These are phyloP conservation scores for Hymenoscyphus fructigenus DNA, from an alignment of 2,329 filamentous ascomycete genomes.

Conservation along the genomic window DNA sequence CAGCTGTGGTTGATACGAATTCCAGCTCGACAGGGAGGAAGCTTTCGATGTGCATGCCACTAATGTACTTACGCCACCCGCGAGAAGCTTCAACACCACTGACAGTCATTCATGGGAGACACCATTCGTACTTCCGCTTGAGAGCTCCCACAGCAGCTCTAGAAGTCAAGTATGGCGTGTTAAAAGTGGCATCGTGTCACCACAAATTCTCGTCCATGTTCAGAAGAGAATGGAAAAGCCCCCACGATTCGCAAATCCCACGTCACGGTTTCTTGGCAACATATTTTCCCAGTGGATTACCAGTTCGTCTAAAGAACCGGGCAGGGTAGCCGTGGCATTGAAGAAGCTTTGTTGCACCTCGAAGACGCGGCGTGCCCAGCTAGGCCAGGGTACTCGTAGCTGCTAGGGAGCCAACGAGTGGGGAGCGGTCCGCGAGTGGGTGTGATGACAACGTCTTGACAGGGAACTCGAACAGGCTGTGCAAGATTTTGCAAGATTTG, in stretches of 20 bases:
- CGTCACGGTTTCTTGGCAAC: background rate
- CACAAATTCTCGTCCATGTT: background rate
- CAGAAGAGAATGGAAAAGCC: background rate
- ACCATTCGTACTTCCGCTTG: background rate
- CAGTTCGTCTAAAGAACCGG: background rate
- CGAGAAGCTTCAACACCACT: constrained; percentile 4
- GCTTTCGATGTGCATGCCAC: constrained; percentile 5
- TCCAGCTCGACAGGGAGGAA: constrained; percentile 14
- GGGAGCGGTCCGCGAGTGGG: background rate
- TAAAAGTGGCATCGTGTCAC: background rate
- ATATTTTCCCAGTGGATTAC: too few relatives aligned
- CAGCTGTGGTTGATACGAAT: background rate
- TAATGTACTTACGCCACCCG: constrained; percentile 6
- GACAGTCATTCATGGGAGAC: background rate
- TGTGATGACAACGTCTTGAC: constrained; percentile 15
- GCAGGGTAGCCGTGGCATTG: background rate
- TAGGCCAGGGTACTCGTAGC: background rate
- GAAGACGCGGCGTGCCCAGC: background rate
- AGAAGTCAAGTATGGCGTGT: background rate
- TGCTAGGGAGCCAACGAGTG: background rate
- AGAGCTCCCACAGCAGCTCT: background rate
- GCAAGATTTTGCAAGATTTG: constrained; percentile 19
- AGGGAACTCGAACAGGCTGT: constrained; percentile 27
- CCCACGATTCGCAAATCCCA: background rate
- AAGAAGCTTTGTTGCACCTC: background rate